Conservation (phyloP, 495 filamentous ascomycete genomes). For the Podospora fimiseda region DNA sequence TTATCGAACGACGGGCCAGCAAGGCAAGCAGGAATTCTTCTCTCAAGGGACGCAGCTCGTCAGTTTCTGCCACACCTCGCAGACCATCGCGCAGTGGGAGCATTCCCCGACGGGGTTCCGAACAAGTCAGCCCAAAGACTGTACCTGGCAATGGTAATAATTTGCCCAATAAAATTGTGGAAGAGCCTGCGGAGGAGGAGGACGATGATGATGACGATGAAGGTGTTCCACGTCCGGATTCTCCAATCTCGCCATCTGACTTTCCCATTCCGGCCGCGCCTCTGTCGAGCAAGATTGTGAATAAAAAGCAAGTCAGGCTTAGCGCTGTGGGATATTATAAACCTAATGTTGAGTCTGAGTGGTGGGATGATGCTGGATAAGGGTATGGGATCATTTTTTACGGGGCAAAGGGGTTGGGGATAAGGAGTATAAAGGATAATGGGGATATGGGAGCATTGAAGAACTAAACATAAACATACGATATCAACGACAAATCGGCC, state of each 20-base stretch:
- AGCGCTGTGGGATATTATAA: slow-evolving; percentile 39
- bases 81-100: slow-evolving; percentile 6
- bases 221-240: slow-evolving; percentile 30
- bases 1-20: slow-evolving; percentile 5
- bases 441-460: too few relatives aligned
- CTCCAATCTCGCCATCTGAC: slow-evolving; percentile 29
- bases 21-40: slow-evolving; percentile 11
- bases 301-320: slow-evolving; percentile 40
- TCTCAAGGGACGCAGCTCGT: slow-evolving; percentile 9
- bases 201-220: too few relatives aligned
- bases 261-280: slow-evolving; percentile 16
- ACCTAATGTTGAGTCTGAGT: slow-evolving; percentile 30
- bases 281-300: slow-evolving; percentile 25
- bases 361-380: slow-evolving; percentile 37
- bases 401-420: too few relatives aligned
- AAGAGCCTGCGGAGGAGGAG: slow-evolving; percentile 19
- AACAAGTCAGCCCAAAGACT: slow-evolving; percentile 8
- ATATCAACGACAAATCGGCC: too few relatives aligned
- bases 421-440: too few relatives aligned
- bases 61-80: background rate
- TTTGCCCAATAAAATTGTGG: slow-evolving; percentile 16
- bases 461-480: too few relatives aligned
- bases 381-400: too few relatives aligned
- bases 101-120: slow-evolving; percentile 4
- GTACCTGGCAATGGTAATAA: slow-evolving; percentile 8